Percentiles rank a stretch among this genome's conserved stretches.
Conservation (phyloP, 2,329 filamentous ascomycete genomes). For the Phaeosphaeriaceae sp. region DNA sequence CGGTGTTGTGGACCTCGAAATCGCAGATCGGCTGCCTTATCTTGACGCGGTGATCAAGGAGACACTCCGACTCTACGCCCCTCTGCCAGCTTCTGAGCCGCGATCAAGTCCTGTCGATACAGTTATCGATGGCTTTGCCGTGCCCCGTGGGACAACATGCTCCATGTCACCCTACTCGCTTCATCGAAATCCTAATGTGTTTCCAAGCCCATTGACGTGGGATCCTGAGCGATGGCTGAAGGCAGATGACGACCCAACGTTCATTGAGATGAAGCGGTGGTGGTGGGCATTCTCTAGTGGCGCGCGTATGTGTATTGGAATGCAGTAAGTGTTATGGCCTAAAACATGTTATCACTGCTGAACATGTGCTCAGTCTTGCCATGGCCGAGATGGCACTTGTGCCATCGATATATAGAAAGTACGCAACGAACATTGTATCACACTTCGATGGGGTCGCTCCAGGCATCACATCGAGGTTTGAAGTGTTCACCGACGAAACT, state of each 20-base stretch:
- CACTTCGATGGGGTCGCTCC: constrained; percentile 44
- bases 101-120: constrained; percentile 48
- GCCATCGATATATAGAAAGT: constrained; percentile 54
- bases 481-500: constrained; percentile 50
- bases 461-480: constrained; percentile 51
- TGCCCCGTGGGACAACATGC: constrained; percentile 47
- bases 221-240: constrained; percentile 44
- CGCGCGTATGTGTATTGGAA: constrained; percentile 51
- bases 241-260: not conserved
- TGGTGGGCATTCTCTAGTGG: constrained; percentile 52
- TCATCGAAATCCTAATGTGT: constrained; percentile 45
- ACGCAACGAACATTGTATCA: constrained; percentile 27
- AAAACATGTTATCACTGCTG: constrained; percentile 1
- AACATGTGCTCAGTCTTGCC: constrained; percentile 41
- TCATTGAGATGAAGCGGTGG: constrained; percentile 41
- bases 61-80: constrained; percentile 57
- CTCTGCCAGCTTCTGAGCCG: constrained; percentile 60
- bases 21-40: constrained; percentile 52
- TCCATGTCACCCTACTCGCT: constrained; percentile 49
- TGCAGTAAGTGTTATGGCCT: constrained; percentile 13
- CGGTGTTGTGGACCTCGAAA: constrained; percentile 31
- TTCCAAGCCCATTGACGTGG: constrained; percentile 35
- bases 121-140: constrained; percentile 45
- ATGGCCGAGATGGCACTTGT: constrained; percentile 60
- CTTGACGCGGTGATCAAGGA: constrained; percentile 60